Percentiles rank a stretch among this genome's conserved stretches.
Evolutionary conservation across 1,284 basidiomycete genomes (phyloP).

Genomic region (Microbotryomycetes sp.): DNA sequence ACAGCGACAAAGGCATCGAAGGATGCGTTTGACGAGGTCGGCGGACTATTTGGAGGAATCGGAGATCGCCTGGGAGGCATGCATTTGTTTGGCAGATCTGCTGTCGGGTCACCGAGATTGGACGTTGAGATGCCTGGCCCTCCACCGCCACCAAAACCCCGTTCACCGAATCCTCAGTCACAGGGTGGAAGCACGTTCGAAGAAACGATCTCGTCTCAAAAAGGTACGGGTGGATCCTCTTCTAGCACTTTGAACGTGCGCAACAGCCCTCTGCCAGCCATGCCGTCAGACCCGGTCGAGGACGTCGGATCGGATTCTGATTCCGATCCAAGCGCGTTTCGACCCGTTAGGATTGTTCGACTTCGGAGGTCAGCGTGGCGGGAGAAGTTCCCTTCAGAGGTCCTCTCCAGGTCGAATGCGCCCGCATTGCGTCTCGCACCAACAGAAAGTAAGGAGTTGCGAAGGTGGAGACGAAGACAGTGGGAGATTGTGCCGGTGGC

Average conservation of each 20-base stretch:
- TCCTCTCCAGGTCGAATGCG: neutral
- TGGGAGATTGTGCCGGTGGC: constrained; percentile 26
- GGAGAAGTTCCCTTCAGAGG: constrained; percentile 19
- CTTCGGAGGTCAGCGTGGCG: constrained; percentile 14
- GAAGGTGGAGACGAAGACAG: constrained; percentile 22
- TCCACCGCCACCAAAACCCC: constrained; percentile 1
- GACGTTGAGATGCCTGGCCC: neutral
- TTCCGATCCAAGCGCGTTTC: constrained; percentile 18
- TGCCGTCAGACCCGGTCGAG: neutral
- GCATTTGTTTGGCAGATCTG: neutral
- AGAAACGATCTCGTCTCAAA: neutral
- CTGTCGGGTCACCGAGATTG: neutral
- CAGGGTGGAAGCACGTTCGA: neutral
- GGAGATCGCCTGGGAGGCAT: neutral
- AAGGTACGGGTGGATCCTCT: constrained; percentile 1
- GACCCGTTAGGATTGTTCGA: constrained; percentile 18
- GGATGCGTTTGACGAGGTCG: constrained; percentile 1
- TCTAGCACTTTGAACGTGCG: neutral
- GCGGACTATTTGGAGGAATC: neutral
- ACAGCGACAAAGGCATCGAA: neutral
- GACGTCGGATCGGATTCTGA: constrained; percentile 3
- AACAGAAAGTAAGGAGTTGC: constrained; percentile 3
- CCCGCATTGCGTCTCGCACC: neutral
- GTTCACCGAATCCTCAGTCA: neutral
- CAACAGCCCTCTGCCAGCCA: neutral